A percentile compares a stretch with the other conserved stretches of the same genome.
Evolutionary conservation across 805 yeast genomes (phyloP).

Genomic region (Starmerella stigmatis): DNA sequence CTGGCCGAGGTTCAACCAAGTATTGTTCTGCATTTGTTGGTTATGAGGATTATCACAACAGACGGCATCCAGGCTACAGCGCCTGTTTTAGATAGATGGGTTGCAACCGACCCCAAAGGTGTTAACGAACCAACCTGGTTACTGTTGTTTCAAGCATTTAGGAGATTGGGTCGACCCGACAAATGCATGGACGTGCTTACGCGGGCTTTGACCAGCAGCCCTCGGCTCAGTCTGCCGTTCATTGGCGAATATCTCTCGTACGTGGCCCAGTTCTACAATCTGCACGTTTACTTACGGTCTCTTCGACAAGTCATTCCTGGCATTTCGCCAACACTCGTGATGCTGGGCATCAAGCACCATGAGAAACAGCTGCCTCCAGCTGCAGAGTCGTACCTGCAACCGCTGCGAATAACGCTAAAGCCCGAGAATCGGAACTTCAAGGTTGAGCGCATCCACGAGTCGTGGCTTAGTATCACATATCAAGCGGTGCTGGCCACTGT

Average conservation of each 20-base stretch:
- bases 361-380: constrained; percentile 3
- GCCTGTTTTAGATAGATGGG: constrained; percentile 21
- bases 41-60: constrained; percentile 24
- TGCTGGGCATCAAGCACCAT: constrained; percentile 18
- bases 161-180: constrained; percentile 24
- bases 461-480: constrained; percentile 24
- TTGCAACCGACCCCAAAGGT: constrained; percentile 14
- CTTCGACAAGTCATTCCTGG: constrained; percentile 21
- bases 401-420: background rate
- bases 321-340: constrained; percentile 9
- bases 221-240: constrained; percentile 18
- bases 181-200: constrained; percentile 26
- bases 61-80: constrained; percentile 25
- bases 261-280: constrained; percentile 21
- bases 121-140: constrained; percentile 24
- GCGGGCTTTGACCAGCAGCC: constrained; percentile 13
- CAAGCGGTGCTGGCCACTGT: constrained; percentile 24
- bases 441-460: constrained; percentile 16
- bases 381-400: background rate
- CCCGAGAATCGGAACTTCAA: constrained; percentile 7
- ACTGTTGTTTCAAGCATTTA: constrained; percentile 25
- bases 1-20: constrained; percentile 13
- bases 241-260: constrained; percentile 25
- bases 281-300: constrained; percentile 18
- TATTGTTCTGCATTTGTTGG: constrained; percentile 21